Evolutionary conservation across 2,329 filamentous ascomycete genomes (phyloP), one percentile per base, ranked within the genome.

Genomic region (Cladophialophora bantiana): DNA sequence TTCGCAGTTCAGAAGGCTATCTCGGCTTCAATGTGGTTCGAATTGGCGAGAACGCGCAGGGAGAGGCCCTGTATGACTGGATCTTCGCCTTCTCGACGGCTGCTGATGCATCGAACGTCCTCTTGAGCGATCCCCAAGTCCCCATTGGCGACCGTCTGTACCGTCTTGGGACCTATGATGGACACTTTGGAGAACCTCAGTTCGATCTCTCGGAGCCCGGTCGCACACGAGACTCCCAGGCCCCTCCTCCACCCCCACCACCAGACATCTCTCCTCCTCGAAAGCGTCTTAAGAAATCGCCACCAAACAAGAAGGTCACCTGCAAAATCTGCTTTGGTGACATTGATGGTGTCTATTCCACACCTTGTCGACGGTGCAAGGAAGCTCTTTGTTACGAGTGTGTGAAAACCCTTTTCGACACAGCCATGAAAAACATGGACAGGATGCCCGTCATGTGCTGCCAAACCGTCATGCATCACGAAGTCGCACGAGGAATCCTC

Each of bases 401-500:
- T 38, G 26, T 72, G 4, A 59, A 64, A 40, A 58, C 48, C 6
- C 42, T 64, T 5, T 71, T 72, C 60, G 35, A 53, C 20, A 59
- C 56, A 13, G 67, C 69, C 31, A 42, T 71, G 42, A 38, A 52
- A 9, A 59, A 71, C 50, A 61, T 65, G 35, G 57, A 65, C 31
- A 31, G 45, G 13, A 68, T 72, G 57, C 70, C 70, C 2, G 69
- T 65, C 36, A 62, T 34, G 34, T 72, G 76, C 32, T 85, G 84
- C 72, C 83, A 82, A 67, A 70, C 56, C 3, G 73, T 79, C 7
- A 76, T 85, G 9, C 81, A 81, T 54, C 72, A 83, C n/a, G 78
- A 80, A 31, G 71, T 78, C 34, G 77, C 77, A 4, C 72, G 75
- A 4, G 73, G 74, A 0, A 71, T 77, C 54, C 72, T 84, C 34